Evolutionary conservation across 352 stramenopile species (phyloP).

Genomic region (Phytophthora agathidicida): DNA sequence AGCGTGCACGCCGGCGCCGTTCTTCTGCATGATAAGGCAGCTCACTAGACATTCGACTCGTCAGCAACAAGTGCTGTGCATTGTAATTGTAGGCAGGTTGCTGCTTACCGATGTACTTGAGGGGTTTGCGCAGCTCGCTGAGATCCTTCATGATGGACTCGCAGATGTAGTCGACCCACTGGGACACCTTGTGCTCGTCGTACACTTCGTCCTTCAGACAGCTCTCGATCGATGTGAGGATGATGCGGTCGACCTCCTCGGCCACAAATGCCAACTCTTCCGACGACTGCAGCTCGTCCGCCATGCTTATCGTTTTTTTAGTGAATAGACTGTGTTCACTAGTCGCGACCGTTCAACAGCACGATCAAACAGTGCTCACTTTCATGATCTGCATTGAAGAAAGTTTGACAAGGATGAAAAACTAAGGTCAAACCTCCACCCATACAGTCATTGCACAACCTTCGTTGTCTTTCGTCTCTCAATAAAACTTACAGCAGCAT

Average conservation of each 20-base stretch:
- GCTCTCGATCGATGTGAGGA: conserved; percentile 78
- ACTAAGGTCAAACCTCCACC: too few relatives aligned
- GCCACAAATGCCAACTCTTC: conserved; percentile 92
- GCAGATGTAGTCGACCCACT: conserved; percentile 93
- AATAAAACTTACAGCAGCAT: too few relatives aligned
- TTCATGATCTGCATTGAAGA: too few relatives aligned
- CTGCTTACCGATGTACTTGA: conserved; percentile 89
- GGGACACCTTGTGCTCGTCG: conserved; percentile 83
- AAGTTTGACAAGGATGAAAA: too few relatives aligned
- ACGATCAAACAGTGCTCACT: too few relatives aligned
- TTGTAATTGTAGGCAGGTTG: background rate
- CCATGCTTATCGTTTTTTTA: conserved; percentile 47
- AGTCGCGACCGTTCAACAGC: conserved; percentile 49
- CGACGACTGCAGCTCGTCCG: conserved; percentile 87
- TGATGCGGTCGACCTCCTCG: conserved; percentile 91
- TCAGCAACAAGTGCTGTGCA: conserved; percentile 11
- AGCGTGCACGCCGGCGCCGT: conserved; percentile 90
- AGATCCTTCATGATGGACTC: conserved; percentile 89
- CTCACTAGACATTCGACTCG: conserved; percentile 54
- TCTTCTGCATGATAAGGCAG: conserved; percentile 94
- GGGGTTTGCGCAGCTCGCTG: conserved; percentile 88
- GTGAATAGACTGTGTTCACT: background rate
- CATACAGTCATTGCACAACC: too few relatives aligned
- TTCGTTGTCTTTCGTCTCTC: background rate
- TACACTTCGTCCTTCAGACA: conserved; percentile 90